A percentile compares a stretch with the other conserved stretches of the same genome.
Evolutionary conservation across 208 protist genomes (phyloP).

Genomic region (Leishmania lainsoni): DNA sequence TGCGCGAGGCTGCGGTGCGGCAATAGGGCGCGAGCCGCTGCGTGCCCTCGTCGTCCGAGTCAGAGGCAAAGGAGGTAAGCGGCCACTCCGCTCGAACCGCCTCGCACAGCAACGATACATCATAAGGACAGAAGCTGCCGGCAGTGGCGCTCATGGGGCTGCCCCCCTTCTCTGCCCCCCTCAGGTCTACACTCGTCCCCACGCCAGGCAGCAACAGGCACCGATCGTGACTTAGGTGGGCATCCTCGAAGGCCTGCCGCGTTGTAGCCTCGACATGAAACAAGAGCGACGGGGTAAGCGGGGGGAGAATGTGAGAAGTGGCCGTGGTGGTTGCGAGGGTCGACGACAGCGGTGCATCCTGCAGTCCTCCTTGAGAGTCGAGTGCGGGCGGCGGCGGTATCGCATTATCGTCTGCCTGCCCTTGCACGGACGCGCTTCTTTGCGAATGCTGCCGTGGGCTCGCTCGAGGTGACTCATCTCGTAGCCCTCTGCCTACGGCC

Average conservation of each 20-base stretch:
- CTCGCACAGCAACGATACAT: conserved; percentile 40
- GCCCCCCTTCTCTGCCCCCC: conserved; percentile 3
- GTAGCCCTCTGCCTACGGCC: not conserved
- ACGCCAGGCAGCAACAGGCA: conserved; percentile 27
- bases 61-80: conserved; percentile 9
- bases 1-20: not conserved
- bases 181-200: conserved; percentile 9
- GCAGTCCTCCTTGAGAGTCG: not conserved
- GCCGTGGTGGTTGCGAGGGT: not conserved
- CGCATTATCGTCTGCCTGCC: not conserved
- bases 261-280: conserved; percentile 64
- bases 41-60: not conserved
- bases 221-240: conserved; percentile 51
- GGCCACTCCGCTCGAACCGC: conserved; percentile 33
- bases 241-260: conserved; percentile 49
- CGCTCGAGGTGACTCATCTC: not conserved
- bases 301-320: conserved; percentile 21
- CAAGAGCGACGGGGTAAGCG: conserved; percentile 42
- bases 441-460: not conserved
- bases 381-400: not conserved
- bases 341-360: not conserved
- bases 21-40: not conserved
- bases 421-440: not conserved
- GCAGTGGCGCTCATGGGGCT: conserved; percentile 3
- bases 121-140: conserved; percentile 31